Conservation (phyloP, 176 grass and related monocot species). For the Carex littledalei region DNA sequence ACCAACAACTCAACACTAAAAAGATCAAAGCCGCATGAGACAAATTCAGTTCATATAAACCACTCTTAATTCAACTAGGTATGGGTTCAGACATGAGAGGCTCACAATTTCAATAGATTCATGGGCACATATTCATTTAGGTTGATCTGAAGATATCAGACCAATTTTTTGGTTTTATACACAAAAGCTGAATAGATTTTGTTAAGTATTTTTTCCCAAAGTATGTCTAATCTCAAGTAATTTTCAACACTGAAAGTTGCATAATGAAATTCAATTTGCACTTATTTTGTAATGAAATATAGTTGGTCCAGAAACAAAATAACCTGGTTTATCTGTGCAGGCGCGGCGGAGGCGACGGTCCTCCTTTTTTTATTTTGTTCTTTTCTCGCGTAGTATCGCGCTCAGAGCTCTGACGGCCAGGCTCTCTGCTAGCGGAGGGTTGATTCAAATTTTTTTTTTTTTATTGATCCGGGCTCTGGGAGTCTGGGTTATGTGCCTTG, state of each 20-base stretch:
- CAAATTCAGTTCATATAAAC: background rate
- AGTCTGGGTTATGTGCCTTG: too few relatives aligned
- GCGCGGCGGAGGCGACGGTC: too few relatives aligned
- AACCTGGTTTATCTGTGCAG: slow-evolving; percentile 40
- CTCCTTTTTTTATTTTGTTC: too few relatives aligned
- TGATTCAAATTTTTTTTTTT: too few relatives aligned
- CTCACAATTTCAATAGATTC: background rate
- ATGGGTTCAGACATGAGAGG: background rate
- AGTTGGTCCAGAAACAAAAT: background rate
- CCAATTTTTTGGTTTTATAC: background rate
- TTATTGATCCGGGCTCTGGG: too few relatives aligned
- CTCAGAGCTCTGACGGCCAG: too few relatives aligned
- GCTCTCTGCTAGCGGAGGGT: too few relatives aligned
- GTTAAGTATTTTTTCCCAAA: background rate
- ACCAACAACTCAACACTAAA: background rate
- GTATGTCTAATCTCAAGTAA: background rate
- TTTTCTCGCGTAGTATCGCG: too few relatives aligned
- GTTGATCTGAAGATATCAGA: background rate
- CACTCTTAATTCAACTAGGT: background rate
- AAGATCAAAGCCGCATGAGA: background rate
- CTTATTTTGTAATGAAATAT: background rate
- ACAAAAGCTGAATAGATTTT: background rate
- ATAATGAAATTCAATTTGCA: background rate
- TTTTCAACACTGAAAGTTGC: background rate
- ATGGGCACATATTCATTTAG: background rate